A percentile compares a stretch with the other conserved stretches of the same genome.
These are phyloP conservation scores for Colletotrichum siamense DNA, from an alignment of 2,329 filamentous ascomycete genomes.

Conservation along the genomic window DNA sequence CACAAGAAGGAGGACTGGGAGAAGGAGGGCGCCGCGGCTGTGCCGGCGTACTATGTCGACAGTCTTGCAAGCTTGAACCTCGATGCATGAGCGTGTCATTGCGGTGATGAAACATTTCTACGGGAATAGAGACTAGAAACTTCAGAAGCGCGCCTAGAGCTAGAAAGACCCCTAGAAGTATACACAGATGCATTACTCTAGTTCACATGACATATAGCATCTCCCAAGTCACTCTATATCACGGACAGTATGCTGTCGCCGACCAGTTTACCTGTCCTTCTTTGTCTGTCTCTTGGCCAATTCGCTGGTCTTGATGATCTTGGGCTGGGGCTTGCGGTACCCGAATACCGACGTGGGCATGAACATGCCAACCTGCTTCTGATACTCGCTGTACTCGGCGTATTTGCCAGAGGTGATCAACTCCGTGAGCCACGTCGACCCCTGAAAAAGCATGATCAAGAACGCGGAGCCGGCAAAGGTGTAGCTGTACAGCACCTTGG, in stretches of 20 bases:
- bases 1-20: constrained; percentile 84
- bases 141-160: neutral
- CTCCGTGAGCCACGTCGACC: constrained; percentile 89
- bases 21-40: constrained; percentile 68
- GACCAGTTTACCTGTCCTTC: constrained; percentile 34
- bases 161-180: constrained; percentile 3
- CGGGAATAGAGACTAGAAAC: neutral
- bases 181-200: constrained; percentile 7
- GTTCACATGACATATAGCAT: neutral
- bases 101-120: neutral
- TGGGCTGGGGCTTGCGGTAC: constrained; percentile 50
- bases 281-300: constrained; percentile 49
- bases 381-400: constrained; percentile 84
- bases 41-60: constrained; percentile 86
- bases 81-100: neutral
- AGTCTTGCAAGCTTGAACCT: constrained; percentile 74
- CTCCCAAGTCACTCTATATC: constrained; percentile 23
- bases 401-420: constrained; percentile 82
- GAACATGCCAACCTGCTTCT: constrained; percentile 82
- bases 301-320: constrained; percentile 57
- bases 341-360: constrained; percentile 63
- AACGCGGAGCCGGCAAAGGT: constrained; percentile 70
- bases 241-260: neutral
- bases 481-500: constrained; percentile 78
- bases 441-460: constrained; percentile 85